phyloP scores from a whole-genome alignment of 805 yeast genomes.

The Lachancea sp. region DNA sequence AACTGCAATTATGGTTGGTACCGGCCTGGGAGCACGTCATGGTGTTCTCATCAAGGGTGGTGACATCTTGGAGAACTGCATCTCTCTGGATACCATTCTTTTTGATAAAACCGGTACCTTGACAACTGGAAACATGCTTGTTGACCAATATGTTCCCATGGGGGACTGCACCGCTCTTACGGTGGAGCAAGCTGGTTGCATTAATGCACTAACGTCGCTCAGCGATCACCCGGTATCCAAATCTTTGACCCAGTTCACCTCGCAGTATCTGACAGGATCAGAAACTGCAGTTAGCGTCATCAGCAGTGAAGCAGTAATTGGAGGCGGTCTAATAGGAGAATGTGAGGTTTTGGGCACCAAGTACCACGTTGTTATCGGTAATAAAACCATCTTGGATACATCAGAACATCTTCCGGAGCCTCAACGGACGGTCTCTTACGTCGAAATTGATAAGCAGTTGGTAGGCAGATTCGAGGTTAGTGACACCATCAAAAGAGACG shows the following conservation, averaged over 20 bases:
- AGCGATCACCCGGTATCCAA: conserved; percentile 88
- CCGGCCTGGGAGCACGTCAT: conserved; percentile 87
- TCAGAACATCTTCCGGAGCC: conserved; percentile 6
- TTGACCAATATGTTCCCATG: conserved; percentile 33
- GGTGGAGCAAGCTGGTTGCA: conserved; percentile 13
- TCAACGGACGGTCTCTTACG: conserved; percentile 30
- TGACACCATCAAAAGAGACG: conserved; percentile 64
- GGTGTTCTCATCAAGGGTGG: conserved; percentile 95
- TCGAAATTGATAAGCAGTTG: conserved; percentile 51
- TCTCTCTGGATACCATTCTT: conserved; percentile 55
- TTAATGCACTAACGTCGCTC: conserved; percentile 46
- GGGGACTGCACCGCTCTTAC: conserved; percentile 5
- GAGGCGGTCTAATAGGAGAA: conserved; percentile 34
- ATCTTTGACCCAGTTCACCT: conserved; percentile 48
- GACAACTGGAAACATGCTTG: conserved; percentile 75
- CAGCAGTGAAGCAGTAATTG: conserved; percentile 31
- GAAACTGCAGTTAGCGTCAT: conserved; percentile 8
- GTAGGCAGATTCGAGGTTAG: conserved; percentile 61
- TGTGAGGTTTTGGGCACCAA: conserved; percentile 17
- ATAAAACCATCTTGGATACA: conserved; percentile 34
- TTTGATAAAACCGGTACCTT: conserved; percentile 97
- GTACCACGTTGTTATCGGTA: conserved; percentile 49
- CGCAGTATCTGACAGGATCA: conserved; percentile 6
- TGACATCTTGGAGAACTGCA: conserved; percentile 71
- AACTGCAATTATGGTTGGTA: conserved; percentile 98